Base-by-base conservation (phyloP, 768 basidiomycete genomes). In the Tubosaeta sp. region DNA sequence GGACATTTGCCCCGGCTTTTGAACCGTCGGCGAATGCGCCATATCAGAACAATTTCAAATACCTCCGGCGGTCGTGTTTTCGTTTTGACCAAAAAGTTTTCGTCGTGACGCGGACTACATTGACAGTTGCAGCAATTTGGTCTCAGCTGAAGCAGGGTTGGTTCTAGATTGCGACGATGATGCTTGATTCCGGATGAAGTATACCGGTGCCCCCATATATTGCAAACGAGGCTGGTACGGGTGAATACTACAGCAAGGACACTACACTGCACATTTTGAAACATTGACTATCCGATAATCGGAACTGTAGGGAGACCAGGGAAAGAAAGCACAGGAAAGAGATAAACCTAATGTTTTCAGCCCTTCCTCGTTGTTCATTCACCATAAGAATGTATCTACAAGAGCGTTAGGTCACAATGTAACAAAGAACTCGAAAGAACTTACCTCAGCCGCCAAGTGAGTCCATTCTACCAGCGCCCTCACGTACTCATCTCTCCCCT, bases 391-490 rank as follows among this genome's bases (percentile, higher is more conserved):
- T 67, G 66, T 51, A 67, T 62, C 66, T 67, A 46, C 31, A 26
- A 48, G 39, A 39, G 22, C 8, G n/a, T 13, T 7, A 16, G 27
- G 33, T 55, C 16, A 51, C n/a, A 27, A 32, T 12, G n/a, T 17
- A 17, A 8, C 26, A 16, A 27, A 19, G 19, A 13, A 27, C 3
- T 26, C 43, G 33, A 33, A 7, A 25, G 27, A 34, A 63, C 76
- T 6, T 54, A 89, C 90, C 75, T 85, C 80, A 22, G 75, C 69
- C 13, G 86, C 77, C 26, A 91, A 69, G 19, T 57, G 71, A 35
- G 80, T 80, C 89, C 91, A 92, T 64, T 92, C 90, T 0, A 69
- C 74, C 55, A 92, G 62, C 3, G 84, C 71, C 14, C 86, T 75
- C 43, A 77, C 66, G 65, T 91, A 92, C 59, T 89, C 88, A 61